Percentiles rank a stretch among this genome's conserved stretches.
These are phyloP conservation scores for Ilyonectria mors-panacis DNA, from an alignment of 2,329 filamentous ascomycete species.

Conservation along the genomic window DNA sequence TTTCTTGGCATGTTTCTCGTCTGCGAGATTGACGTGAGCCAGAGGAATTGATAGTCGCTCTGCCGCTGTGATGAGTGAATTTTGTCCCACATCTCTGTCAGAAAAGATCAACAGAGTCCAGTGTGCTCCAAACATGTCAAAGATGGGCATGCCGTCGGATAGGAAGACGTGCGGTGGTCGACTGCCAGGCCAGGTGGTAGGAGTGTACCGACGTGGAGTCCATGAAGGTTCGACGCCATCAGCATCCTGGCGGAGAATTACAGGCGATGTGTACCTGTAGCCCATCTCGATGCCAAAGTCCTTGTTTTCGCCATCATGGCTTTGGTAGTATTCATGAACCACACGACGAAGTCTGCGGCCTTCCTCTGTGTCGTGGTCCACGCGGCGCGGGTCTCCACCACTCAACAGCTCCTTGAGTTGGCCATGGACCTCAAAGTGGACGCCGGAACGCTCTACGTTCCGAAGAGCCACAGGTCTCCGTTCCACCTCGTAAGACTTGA, in stretches of 20 bases:
- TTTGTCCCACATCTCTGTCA: background rate
- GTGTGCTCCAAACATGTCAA: background rate
- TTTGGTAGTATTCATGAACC: constrained; percentile 2
- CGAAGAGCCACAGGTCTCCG: too few species aligned
- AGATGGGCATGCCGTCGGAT: background rate
- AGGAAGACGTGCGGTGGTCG: constrained; percentile 6
- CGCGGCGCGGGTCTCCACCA: background rate
- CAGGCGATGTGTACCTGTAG: constrained; percentile 39
- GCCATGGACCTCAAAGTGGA: constrained; percentile 6
- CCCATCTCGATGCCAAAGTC: constrained; percentile 49
- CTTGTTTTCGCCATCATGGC: constrained; percentile 46
- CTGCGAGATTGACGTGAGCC: background rate
- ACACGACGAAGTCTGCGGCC: background rate
- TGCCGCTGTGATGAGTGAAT: background rate
- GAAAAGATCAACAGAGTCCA: constrained; percentile 4
- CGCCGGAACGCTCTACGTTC: too few species aligned
- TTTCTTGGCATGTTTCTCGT: background rate
- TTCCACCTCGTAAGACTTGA: too few species aligned
- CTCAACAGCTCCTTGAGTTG: background rate
- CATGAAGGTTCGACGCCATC: background rate
- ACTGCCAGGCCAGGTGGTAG: background rate
- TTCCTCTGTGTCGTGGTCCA: background rate
- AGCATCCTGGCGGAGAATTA: background rate
- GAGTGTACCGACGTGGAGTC: background rate
- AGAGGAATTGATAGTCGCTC: background rate